Conservation (phyloP, 1,284 basidiomycete genomes). For the Rhodotorula sp. region DNA sequence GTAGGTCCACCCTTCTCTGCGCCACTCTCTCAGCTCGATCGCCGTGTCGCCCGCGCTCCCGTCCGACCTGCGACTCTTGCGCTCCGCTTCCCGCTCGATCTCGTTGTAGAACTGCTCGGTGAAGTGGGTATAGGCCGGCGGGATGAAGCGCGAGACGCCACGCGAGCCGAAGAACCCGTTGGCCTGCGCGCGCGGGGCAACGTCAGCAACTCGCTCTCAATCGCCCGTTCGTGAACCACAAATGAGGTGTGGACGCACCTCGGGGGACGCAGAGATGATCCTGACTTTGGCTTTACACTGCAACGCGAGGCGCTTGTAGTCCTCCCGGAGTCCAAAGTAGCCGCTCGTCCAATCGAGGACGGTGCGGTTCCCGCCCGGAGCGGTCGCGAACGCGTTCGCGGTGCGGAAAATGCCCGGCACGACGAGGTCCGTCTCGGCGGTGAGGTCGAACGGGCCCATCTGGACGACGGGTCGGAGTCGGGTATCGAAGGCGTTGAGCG, state of each 20-base stretch:
- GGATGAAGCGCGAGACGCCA: conserved; percentile 87
- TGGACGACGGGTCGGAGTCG: conserved; percentile 51
- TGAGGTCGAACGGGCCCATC: conserved; percentile 50
- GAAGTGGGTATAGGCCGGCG: conserved; percentile 88
- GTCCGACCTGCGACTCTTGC: not conserved
- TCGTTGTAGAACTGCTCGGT: conserved; percentile 64
- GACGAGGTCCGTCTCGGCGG: conserved; percentile 49
- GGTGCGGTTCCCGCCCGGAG: conserved; percentile 31
- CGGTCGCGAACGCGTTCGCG: conserved; percentile 45
- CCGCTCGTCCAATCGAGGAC: conserved; percentile 77
- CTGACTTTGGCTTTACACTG: conserved; percentile 60
- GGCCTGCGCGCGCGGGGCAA: conserved; percentile 57
- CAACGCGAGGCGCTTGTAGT: conserved; percentile 76
- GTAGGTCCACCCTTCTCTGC: conserved; percentile 91
- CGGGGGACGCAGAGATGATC: conserved; percentile 82
- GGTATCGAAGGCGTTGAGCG: conserved; percentile 33
- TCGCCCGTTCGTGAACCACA: not conserved
- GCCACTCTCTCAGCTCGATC: conserved; percentile 82
- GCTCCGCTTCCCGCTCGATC: conserved; percentile 55
- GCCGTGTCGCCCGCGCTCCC: conserved; percentile 31
- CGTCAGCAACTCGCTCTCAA: not conserved
- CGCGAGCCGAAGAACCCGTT: conserved; percentile 92
- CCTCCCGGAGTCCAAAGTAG: conserved; percentile 84
- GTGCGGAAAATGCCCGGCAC: conserved; percentile 57
- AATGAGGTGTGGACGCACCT: conserved; percentile 58